phyloP scores from a whole-genome alignment of 345 rosid genomes.

The Theobroma cacao region DNA sequence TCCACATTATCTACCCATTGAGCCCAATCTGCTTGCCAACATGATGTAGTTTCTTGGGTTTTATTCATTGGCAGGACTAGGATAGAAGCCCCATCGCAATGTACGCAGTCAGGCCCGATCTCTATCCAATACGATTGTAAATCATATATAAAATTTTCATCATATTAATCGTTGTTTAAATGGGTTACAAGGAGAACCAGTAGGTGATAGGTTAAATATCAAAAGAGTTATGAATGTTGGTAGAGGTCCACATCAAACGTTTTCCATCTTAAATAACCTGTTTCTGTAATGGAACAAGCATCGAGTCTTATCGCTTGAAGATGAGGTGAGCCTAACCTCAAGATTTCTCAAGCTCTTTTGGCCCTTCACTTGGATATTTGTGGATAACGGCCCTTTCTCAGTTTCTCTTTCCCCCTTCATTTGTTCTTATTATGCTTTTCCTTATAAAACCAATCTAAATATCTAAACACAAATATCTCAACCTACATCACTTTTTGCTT shows the following conservation, averaged over 20 bases:
- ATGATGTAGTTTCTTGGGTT: too few species aligned
- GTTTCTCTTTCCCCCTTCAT: not conserved
- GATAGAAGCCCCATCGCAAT: too few species aligned
- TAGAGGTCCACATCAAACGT: conserved; percentile 6
- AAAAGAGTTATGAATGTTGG: not conserved
- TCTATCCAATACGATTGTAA: too few species aligned
- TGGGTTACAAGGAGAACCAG: not conserved
- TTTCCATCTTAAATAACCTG: not conserved
- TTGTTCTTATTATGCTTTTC: not conserved
- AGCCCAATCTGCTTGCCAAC: not conserved
- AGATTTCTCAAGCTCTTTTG: conserved; percentile 38
- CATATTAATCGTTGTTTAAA: too few species aligned
- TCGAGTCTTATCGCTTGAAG: conserved; percentile 20
- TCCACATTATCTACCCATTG: not conserved
- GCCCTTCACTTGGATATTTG: conserved; percentile 53
- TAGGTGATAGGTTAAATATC: not conserved
- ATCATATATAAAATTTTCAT: too few species aligned
- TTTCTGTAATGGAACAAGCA: not conserved
- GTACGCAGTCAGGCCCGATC: too few species aligned
- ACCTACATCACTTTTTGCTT: not conserved
- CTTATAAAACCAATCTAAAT: conserved; percentile 19
- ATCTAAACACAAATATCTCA: conserved; percentile 26
- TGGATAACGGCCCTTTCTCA: conserved; percentile 26
- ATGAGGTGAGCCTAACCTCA: conserved; percentile 14
- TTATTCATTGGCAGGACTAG: too few species aligned